Evolutionary conservation across 2,329 filamentous ascomycete genomes (phyloP).

Genomic region (Xylaria sp.): DNA sequence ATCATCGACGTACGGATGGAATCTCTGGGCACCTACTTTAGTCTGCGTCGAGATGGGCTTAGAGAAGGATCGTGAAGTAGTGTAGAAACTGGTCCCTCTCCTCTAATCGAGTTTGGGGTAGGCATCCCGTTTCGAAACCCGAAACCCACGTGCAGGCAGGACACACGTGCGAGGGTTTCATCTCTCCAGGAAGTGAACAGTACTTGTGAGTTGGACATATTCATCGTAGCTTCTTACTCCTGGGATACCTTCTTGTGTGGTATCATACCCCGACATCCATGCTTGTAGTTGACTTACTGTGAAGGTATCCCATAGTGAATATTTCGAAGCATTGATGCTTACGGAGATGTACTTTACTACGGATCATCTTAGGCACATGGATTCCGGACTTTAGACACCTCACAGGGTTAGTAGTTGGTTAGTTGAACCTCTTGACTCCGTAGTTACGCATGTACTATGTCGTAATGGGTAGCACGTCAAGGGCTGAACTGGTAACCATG

Average conservation of each 20-base stretch:
- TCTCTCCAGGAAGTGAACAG: neutral
- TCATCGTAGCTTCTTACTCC: neutral
- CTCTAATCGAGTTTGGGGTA: neutral
- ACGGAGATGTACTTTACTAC: too few relatives aligned
- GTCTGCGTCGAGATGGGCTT: neutral
- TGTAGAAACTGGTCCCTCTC: neutral
- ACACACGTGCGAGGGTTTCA: constrained; percentile 11
- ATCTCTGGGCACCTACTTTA: neutral
- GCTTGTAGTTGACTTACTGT: neutral
- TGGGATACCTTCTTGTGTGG: neutral
- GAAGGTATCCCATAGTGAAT: neutral
- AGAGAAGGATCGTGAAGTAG: neutral
- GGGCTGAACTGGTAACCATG: too few relatives aligned
- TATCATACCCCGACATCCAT: neutral
- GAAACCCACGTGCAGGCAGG: neutral
- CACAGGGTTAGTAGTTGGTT: too few relatives aligned
- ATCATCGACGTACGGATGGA: too few relatives aligned
- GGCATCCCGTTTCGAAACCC: neutral
- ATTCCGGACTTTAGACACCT: too few relatives aligned
- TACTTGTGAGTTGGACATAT: neutral
- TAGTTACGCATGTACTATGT: neutral
- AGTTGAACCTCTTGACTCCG: too few relatives aligned
- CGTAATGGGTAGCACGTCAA: too few relatives aligned
- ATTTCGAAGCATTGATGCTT: neutral
- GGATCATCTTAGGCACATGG: too few relatives aligned